A percentile compares a stretch with the other conserved stretches of the same genome.
Evolutionary conservation across 768 basidiomycete species (phyloP).

Genomic region (Agaricus sinodeliciosus): DNA sequence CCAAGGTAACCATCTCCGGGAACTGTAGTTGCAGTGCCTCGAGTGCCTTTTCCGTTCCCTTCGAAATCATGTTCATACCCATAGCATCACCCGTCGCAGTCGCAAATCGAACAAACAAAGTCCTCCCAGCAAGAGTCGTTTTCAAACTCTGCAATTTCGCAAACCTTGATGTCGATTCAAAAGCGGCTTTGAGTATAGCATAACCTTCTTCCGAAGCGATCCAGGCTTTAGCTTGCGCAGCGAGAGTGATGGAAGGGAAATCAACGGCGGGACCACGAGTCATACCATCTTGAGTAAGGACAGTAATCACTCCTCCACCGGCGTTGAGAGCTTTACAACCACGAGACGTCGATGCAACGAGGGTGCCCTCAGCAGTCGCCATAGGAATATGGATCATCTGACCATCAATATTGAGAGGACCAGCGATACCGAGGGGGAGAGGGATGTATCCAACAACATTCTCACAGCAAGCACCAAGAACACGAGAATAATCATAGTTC

Average conservation of each 20-base stretch:
- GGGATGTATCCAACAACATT: slow-evolving; percentile 98
- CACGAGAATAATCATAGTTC: slow-evolving; percentile 89
- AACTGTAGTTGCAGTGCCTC: slow-evolving; percentile 71
- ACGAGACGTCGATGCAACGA: slow-evolving; percentile 95
- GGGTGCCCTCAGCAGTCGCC: slow-evolving; percentile 99
- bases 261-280: slow-evolving; percentile 98
- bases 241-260: slow-evolving; percentile 76
- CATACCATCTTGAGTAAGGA: slow-evolving; percentile 90
- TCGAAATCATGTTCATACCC: slow-evolving; percentile 99
- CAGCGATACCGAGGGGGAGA: slow-evolving; percentile 92
- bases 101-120: slow-evolving; percentile 88
- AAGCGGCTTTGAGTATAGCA: slow-evolving; percentile 68
- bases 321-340: slow-evolving; percentile 98
- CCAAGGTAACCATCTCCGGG: slow-evolving; percentile 87
- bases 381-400: slow-evolving; percentile 86
- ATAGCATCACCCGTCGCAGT: slow-evolving; percentile 97
- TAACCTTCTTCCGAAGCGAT: slow-evolving; percentile 79
- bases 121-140: slow-evolving; percentile 88
- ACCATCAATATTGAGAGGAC: slow-evolving; percentile 89
- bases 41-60: slow-evolving; percentile 94
- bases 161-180: slow-evolving; percentile 93
- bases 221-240: slow-evolving; percentile 85
- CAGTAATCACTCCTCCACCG: slow-evolving; percentile 92
- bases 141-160: slow-evolving; percentile 82
- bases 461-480: slow-evolving; percentile 96